Evolutionary conservation across 148 eudicot species (phyloP).

Genomic region (Rhododendron molle): DNA sequence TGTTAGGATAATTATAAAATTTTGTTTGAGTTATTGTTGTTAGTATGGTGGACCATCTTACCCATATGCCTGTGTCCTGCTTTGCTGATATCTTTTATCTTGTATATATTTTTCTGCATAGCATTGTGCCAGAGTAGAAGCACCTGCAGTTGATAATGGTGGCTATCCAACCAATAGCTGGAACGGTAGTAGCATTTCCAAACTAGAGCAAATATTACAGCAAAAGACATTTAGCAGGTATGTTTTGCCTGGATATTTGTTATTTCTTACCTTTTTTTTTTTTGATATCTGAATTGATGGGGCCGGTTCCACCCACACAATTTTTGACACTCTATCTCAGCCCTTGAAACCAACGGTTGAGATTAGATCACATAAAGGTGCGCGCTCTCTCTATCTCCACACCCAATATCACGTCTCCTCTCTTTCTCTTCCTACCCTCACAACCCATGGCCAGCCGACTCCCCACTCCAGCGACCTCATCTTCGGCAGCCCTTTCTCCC

Average conservation of each 20-base stretch:
- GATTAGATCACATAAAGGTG: too few relatives aligned
- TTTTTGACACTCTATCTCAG: too few relatives aligned
- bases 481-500: too few relatives aligned
- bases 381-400: too few relatives aligned
- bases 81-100: not conserved
- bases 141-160: constrained; percentile 13
- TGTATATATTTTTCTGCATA: not conserved
- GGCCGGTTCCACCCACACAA: too few relatives aligned
- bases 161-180: constrained; percentile 9
- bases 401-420: too few relatives aligned
- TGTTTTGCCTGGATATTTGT: not conserved
- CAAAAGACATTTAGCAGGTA: constrained; percentile 83
- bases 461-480: too few relatives aligned
- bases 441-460: too few relatives aligned
- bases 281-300: too few relatives aligned
- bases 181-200: constrained; percentile 43
- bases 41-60: not conserved
- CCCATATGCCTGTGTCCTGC: not conserved
- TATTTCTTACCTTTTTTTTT: too few relatives aligned
- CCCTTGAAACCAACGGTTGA: too few relatives aligned
- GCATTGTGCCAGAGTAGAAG: constrained; percentile 16
- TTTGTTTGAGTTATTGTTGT: not conserved
- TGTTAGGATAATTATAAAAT: not conserved
- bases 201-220: constrained; percentile 76
- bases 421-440: too few relatives aligned